phyloP scores from a whole-genome alignment of 805 yeast species.

The Osmozyma mogii region DNA sequence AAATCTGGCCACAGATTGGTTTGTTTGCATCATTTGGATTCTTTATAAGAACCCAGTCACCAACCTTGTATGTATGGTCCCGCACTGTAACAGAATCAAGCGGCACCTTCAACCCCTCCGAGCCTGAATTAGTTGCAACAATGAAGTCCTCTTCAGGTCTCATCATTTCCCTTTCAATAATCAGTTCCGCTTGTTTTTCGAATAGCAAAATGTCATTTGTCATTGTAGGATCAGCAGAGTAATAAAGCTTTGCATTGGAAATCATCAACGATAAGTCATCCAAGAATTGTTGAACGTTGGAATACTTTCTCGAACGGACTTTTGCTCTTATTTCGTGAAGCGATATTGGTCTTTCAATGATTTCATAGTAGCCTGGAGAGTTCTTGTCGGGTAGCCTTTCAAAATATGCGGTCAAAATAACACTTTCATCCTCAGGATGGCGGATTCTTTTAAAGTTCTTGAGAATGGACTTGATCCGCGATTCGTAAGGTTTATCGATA shows the following conservation, averaged over 20 bases:
- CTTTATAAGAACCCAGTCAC: constrained; percentile 88
- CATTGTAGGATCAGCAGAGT: constrained; percentile 44
- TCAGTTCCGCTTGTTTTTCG: constrained; percentile 50
- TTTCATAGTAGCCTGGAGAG: constrained; percentile 46
- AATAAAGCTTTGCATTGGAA: constrained; percentile 60
- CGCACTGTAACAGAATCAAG: constrained; percentile 65
- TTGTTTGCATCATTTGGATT: constrained; percentile 84
- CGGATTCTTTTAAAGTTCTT: constrained; percentile 71
- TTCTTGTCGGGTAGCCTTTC: constrained; percentile 74
- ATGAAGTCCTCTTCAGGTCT: constrained; percentile 77
- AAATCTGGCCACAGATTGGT: constrained; percentile 91
- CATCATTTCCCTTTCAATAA: constrained; percentile 60
- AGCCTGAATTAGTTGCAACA: constrained; percentile 29
- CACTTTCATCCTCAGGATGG: constrained; percentile 38
- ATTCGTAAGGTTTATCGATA: constrained; percentile 86
- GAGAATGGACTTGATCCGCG: constrained; percentile 80
- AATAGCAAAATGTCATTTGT: constrained; percentile 55
- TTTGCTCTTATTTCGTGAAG: constrained; percentile 70
- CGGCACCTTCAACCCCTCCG: constrained; percentile 63
- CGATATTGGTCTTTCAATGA: constrained; percentile 53
- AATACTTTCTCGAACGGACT: constrained; percentile 78
- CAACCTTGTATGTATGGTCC: constrained; percentile 72
- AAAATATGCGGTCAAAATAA: constrained; percentile 53
- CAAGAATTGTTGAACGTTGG: constrained; percentile 66
- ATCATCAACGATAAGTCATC: constrained; percentile 71